A percentile compares a stretch with the other conserved stretches of the same genome.
These are phyloP conservation scores for Talaromyces ruber DNA, from an alignment of 495 filamentous ascomycete species.

Conservation along the genomic window DNA sequence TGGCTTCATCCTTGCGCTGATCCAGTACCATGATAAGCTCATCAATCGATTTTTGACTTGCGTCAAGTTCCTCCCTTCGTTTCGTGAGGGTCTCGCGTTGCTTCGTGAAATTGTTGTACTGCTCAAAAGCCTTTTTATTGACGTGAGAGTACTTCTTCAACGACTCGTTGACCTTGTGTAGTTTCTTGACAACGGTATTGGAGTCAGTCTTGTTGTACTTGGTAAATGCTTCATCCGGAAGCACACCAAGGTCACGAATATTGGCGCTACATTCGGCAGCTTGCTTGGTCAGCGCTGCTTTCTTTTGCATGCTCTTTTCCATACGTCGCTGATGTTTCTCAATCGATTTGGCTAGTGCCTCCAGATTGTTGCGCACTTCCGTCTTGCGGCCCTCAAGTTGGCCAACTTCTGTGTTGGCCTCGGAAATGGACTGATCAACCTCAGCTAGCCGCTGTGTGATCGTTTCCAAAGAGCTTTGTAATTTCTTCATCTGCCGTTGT, in stretches of 20 bases:
- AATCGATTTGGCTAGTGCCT: constrained; percentile 71
- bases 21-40: constrained; percentile 89
- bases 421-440: constrained; percentile 64
- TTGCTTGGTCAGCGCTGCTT: constrained; percentile 65
- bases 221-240: constrained; percentile 90
- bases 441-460: constrained; percentile 60
- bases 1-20: constrained; percentile 84
- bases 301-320: constrained; percentile 86
- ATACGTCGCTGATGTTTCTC: constrained; percentile 83
- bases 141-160: constrained; percentile 95
- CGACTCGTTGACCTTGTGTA: constrained; percentile 87
- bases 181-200: constrained; percentile 70
- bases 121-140: constrained; percentile 99
- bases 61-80: constrained; percentile 76
- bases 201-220: constrained; percentile 76
- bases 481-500: constrained; percentile 72
- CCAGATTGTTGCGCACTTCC: constrained; percentile 58
- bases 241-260: constrained; percentile 85
- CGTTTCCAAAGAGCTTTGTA: constrained; percentile 50
- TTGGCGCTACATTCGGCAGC: constrained; percentile 73
- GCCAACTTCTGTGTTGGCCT: constrained; percentile 47
- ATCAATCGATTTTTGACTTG: constrained; percentile 73
- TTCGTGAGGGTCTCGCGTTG: constrained; percentile 77
- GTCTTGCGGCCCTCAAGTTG: constrained; percentile 55
- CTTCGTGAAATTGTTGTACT: constrained; percentile 93